Conservation (phyloP, 768 basidiomycete genomes). For the Termitomyces sp. region DNA sequence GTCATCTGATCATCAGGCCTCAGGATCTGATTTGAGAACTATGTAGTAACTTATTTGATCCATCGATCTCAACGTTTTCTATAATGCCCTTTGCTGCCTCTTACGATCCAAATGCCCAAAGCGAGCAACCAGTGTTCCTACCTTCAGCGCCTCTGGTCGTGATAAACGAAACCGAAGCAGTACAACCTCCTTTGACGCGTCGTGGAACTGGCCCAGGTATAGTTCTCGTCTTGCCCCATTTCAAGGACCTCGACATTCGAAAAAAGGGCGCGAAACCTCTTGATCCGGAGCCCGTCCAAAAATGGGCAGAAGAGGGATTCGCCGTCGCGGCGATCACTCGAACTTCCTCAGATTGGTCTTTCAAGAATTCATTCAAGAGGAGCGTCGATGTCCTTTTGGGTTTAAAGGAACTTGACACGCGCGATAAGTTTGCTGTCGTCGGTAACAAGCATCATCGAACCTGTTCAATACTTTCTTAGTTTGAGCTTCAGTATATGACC, state of each 20-base stretch:
- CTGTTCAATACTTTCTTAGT: background rate
- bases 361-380: constrained; percentile 27
- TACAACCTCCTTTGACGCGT: constrained; percentile 48
- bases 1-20: too few relatives aligned
- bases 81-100: constrained; percentile 17
- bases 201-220: constrained; percentile 48
- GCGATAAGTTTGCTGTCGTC: constrained; percentile 42
- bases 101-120: constrained; percentile 37
- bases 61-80: background rate
- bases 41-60: background rate
- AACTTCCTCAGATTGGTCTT: constrained; percentile 17
- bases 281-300: constrained; percentile 46
- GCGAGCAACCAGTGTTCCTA: constrained; percentile 38
- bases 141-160: constrained; percentile 36
- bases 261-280: constrained; percentile 27
- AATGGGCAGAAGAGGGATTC: constrained; percentile 57
- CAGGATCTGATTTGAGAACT: too few relatives aligned
- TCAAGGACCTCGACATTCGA: constrained; percentile 22
- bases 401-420: constrained; percentile 35
- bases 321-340: constrained; percentile 38
- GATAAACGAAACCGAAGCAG: constrained; percentile 28
- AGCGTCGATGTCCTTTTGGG: constrained; percentile 33
- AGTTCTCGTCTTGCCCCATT: constrained; percentile 37
- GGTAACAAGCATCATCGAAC: constrained; percentile 23
- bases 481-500: constrained; percentile 31